A percentile compares a stretch with the other conserved stretches of the same genome.
phyloP scores from a whole-genome alignment of 2,329 filamentous ascomycete genomes.

The Lecanicillium sp. region DNA sequence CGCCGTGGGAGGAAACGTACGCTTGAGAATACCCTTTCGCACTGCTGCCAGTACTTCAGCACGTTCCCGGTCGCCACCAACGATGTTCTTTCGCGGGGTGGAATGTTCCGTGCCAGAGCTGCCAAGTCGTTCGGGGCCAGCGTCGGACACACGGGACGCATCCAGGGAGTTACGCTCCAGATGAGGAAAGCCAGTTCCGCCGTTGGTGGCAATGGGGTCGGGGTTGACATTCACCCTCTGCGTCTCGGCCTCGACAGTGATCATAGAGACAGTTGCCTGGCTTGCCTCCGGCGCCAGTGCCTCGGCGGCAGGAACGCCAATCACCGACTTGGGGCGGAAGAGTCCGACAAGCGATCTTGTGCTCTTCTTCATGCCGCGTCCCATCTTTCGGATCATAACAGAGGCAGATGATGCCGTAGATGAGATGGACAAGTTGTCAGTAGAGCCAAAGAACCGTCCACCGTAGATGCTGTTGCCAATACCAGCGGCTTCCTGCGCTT shows the following conservation, averaged over 20 bases:
- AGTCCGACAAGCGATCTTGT: constrained; percentile 85
- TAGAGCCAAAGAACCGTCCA: constrained; percentile 82
- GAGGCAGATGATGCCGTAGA: constrained; percentile 86
- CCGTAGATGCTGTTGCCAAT: constrained; percentile 92
- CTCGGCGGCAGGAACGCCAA: constrained; percentile 70
- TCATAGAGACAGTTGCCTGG: constrained; percentile 84
- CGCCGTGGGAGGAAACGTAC: constrained; percentile 35
- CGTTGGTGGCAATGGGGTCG: constrained; percentile 57
- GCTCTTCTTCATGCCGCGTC: constrained; percentile 93
- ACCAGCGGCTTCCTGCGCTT: constrained; percentile 85
- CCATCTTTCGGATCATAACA: constrained; percentile 97
- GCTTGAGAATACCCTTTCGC: constrained; percentile 92
- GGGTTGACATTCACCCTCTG: constrained; percentile 41
- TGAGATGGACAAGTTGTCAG: constrained; percentile 87
- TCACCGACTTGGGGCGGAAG: constrained; percentile 88
- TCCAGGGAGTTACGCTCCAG: constrained; percentile 78
- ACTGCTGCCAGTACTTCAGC: constrained; percentile 88
- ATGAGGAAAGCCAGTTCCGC: constrained; percentile 74
- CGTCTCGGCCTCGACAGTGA: constrained; percentile 56
- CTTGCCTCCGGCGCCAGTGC: constrained; percentile 57
- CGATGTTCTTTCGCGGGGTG: constrained; percentile 72
- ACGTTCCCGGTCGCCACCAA: constrained; percentile 82
- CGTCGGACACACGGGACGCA: constrained; percentile 40
- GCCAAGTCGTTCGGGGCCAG: constrained; percentile 41
- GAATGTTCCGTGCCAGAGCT: constrained; percentile 55